These are phyloP conservation scores for Schizonepeta tenuifolia DNA, from an alignment of 257 asterid genomes.

Conservation along the genomic window DNA sequence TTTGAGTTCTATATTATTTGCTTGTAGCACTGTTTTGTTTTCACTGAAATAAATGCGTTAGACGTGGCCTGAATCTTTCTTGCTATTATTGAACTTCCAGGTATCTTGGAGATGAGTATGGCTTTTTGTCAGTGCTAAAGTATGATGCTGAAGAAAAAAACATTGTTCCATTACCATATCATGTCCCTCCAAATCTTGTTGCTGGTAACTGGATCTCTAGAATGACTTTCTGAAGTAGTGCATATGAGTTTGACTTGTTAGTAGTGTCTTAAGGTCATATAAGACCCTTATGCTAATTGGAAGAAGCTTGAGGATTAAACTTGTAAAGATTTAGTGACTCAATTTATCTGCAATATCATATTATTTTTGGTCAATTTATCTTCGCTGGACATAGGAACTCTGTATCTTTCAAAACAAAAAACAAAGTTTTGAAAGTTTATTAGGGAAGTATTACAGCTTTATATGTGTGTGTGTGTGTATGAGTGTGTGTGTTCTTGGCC, in stretches of 20 bases:
- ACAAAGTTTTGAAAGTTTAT: constrained; percentile 25
- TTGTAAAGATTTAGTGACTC: constrained; percentile 17
- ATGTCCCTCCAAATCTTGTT: constrained; percentile 79
- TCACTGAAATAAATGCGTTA: constrained; percentile 28
- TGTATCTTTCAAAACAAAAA: constrained; percentile 15
- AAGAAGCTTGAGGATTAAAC: constrained; percentile 20
- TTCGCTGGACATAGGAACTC: constrained; percentile 3
- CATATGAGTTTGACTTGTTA: constrained; percentile 22
- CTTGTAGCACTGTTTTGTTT: constrained; percentile 15
- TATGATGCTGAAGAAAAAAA: constrained; percentile 65
- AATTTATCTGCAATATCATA: constrained; percentile 13
- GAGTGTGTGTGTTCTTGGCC: too few relatives aligned
- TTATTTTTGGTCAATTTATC: neutral
- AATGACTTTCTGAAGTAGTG: constrained; percentile 29
- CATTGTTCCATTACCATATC: constrained; percentile 69
- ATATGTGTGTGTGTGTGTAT: too few relatives aligned
- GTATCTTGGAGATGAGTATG: constrained; percentile 93
- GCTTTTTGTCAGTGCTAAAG: constrained; percentile 83
- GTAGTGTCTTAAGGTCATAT: constrained; percentile 17
- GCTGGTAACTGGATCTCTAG: constrained; percentile 63
- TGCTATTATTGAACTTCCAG: constrained; percentile 48
- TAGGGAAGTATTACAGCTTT: constrained; percentile 3
- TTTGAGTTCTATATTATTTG: constrained; percentile 19
- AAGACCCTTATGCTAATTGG: constrained; percentile 23
- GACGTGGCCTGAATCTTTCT: constrained; percentile 31